Base-by-base conservation (phyloP, 352 stramenopile genomes). In the Phytophthora sansomeana region DNA sequence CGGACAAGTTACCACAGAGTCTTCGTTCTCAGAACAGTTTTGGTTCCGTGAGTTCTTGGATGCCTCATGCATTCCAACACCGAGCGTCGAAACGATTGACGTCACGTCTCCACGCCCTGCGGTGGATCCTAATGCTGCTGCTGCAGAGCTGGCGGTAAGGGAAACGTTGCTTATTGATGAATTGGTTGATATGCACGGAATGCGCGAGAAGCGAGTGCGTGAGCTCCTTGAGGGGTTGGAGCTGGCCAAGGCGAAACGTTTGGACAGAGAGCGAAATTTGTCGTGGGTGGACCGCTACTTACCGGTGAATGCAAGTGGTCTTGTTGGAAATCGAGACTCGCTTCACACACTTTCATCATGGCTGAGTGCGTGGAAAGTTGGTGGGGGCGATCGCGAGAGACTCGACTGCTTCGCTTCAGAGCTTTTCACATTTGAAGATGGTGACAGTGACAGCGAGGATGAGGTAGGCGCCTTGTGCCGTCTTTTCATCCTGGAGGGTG, bases 351-450 rank as follows among this genome's bases (percentile, higher is more conserved):
- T 95, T 2, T 81, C 71, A 6, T 87, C 85, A 10, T 95, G 87
- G 87, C 60, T 95, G 44, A 75, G 68, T 36, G 87, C 83, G 24
- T 95, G 87, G 87, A 95, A 93, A 69, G 64, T 68, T 42, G 78
- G 75, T 13, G 70, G 79, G 6, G 74, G 74, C 32, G 75, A 87
- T 28, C 76, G 77, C 19, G 66, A 77, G 8, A 75, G 77, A 4
- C 62, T 71, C 0, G 70, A 74, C 57, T 84, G 78, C 29, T 91
- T 87, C 63, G 72, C 84, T 29, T 74, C 79, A 11, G 85, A 92
- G 38, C 64, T 95, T 7, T 89, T 82, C 29, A 83, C 76, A 11
- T 89, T 91, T 53, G 80, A 93, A 38, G 77, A 74, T 21, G 78
- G 89, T 44, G 78, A 78, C 7, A 82, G 77, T 26, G 75, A 84